These are phyloP conservation scores for Rosellinia necatrix DNA, from an alignment of 2,329 filamentous ascomycete genomes.

Conservation along the genomic window DNA sequence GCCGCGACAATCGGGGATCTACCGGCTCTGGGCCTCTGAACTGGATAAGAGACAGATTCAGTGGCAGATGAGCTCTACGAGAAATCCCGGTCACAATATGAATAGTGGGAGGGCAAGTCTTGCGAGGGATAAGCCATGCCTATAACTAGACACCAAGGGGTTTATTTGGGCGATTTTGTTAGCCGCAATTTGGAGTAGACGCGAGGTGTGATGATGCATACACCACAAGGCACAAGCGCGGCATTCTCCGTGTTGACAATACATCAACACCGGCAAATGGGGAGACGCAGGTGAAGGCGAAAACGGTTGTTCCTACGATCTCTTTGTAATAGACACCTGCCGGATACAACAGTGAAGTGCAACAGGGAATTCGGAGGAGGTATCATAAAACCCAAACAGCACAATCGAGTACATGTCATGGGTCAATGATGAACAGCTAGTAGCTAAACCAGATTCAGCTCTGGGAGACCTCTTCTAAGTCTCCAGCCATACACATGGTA, in stretches of 20 bases:
- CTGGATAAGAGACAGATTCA: slow-evolving; percentile 52
- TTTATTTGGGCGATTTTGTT: background rate
- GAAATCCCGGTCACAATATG: background rate
- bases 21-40: slow-evolving; percentile 46
- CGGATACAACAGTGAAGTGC: slow-evolving; percentile 4
- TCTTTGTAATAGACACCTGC: slow-evolving; percentile 12
- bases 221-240: background rate
- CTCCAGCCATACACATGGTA: too few species aligned
- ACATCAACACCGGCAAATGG: background rate
- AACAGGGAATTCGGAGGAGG: background rate
- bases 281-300: background rate
- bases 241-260: background rate
- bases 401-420: background rate
- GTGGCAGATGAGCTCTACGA: slow-evolving; percentile 32
- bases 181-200: background rate
- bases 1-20: slow-evolving; percentile 43
- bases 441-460: too few species aligned
- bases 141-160: background rate
- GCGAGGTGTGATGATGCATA: background rate
- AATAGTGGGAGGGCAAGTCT: background rate
- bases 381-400: background rate
- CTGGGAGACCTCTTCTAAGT: too few species aligned
- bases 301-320: background rate
- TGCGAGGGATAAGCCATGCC: background rate
- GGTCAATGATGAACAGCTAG: background rate